These are phyloP conservation scores for Myxozyma neotropica DNA, from an alignment of 805 yeast species.

Conservation along the genomic window DNA sequence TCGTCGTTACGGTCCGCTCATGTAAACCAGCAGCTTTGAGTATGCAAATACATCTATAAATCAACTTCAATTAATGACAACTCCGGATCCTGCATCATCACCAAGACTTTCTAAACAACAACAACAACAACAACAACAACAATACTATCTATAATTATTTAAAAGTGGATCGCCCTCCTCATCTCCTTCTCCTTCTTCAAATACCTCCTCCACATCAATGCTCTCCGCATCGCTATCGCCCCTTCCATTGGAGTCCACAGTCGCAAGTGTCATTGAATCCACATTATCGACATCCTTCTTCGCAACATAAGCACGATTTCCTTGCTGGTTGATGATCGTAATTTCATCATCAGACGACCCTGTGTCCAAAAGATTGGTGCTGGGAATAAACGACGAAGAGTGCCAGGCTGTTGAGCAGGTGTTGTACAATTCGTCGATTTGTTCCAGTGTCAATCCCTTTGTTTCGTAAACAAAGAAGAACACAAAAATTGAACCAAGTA, in stretches of 20 bases:
- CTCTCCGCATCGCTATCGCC: slow-evolving; percentile 13
- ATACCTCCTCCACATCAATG: not conserved
- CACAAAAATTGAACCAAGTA: slow-evolving; percentile 63
- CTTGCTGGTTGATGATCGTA: not conserved
- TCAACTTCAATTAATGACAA: too few relatives aligned
- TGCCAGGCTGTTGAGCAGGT: slow-evolving; percentile 19
- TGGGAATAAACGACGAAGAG: slow-evolving; percentile 14
- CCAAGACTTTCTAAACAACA: not conserved
- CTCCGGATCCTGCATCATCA: too few relatives aligned
- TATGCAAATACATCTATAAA: too few relatives aligned
- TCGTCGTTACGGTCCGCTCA: too few relatives aligned
- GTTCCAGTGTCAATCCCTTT: slow-evolving; percentile 78
- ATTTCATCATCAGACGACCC: slow-evolving; percentile 4
- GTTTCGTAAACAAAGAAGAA: slow-evolving; percentile 77
- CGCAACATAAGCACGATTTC: not conserved
- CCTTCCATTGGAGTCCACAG: not conserved
- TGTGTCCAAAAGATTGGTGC: not conserved
- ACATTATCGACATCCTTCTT: not conserved
- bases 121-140: too few relatives aligned
- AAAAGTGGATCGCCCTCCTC: slow-evolving; percentile 10
- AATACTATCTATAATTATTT: not conserved
- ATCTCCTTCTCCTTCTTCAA: not conserved
- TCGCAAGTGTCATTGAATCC: not conserved
- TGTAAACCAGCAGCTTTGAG: too few relatives aligned
- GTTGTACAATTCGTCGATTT: slow-evolving; percentile 68